Conservation (phyloP, 768 basidiomycete species). For the Leucosporidium scottii region DNA sequence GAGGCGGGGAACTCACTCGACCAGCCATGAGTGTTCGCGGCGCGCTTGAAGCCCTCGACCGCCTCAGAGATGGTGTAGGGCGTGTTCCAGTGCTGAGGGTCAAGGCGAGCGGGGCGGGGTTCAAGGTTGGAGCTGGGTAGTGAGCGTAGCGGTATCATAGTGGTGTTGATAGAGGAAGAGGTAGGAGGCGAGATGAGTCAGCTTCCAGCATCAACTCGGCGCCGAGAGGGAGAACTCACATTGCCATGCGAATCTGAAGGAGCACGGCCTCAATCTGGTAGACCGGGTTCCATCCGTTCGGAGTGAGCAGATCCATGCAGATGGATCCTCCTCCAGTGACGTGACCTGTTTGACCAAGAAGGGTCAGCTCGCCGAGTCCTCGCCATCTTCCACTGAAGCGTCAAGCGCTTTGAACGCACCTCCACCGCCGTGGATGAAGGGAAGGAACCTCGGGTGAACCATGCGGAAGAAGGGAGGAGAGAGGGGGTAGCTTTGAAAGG, state of each 20-base stretch:
- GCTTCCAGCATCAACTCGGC: neutral
- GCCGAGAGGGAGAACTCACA: conserved; percentile 35
- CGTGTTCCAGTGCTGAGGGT: conserved; percentile 46
- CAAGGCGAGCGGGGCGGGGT: conserved; percentile 57
- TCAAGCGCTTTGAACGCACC: conserved; percentile 49
- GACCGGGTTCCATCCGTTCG: conserved; percentile 49
- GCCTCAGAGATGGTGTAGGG: conserved; percentile 5
- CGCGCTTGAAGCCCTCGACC: conserved; percentile 58
- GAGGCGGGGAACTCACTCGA: conserved; percentile 41
- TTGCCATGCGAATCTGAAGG: conserved; percentile 62
- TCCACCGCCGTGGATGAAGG: conserved; percentile 63
- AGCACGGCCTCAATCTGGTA: conserved; percentile 39
- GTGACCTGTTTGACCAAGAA: conserved; percentile 8
- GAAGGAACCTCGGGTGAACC: conserved; percentile 63
- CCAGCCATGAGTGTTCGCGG: conserved; percentile 61
- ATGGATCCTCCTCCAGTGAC: conserved; percentile 55
- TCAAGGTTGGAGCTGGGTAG: conserved; percentile 52
- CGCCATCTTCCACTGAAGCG: conserved; percentile 49
- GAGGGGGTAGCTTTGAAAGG: conserved; percentile 50
- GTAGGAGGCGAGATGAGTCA: neutral
- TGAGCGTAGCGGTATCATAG: neutral
- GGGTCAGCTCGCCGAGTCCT: neutral
- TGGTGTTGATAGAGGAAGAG: no score
- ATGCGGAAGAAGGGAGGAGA: conserved; percentile 71
- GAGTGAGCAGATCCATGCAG: conserved; percentile 60